phyloP scores from a whole-genome alignment of 2,329 filamentous ascomycete genomes.

The Fusarium foetens region DNA sequence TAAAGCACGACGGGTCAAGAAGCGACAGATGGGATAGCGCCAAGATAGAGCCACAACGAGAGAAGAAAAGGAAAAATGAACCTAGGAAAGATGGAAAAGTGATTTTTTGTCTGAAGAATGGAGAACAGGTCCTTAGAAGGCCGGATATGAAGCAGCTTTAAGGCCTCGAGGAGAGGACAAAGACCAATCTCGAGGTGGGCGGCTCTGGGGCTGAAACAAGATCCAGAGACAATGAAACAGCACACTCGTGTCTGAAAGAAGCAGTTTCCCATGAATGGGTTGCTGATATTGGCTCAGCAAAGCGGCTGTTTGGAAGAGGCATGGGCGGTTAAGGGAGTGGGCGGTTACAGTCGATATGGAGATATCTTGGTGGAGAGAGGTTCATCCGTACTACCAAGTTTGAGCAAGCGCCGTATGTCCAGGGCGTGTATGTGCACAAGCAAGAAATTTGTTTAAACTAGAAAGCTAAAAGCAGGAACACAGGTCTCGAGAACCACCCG shows the following conservation, averaged over 20 bases:
- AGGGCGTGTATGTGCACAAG: background rate
- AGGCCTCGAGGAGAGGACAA: conserved; percentile 39
- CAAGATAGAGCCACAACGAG: conserved; percentile 44
- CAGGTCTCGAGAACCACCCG: conserved; percentile 41
- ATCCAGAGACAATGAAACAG: conserved; percentile 60
- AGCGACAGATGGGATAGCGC: conserved; percentile 41
- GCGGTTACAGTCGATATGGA: conserved; percentile 35
- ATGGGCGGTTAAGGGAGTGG: conserved; percentile 42
- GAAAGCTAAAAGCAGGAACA: background rate
- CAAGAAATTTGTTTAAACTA: background rate
- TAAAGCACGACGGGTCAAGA: conserved; percentile 36
- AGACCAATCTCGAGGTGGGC: conserved; percentile 46
- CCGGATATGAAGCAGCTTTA: conserved; percentile 49
- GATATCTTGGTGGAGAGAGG: conserved; percentile 9
- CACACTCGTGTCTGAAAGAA: conserved; percentile 60
- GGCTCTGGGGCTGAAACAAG: conserved; percentile 47
- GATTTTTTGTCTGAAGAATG: conserved; percentile 40
- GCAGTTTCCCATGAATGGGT: conserved; percentile 53
- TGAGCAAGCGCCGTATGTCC: conserved; percentile 40
- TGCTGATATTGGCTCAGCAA: conserved; percentile 62
- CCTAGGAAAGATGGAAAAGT: conserved; percentile 18
- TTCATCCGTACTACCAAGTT: conserved; percentile 28
- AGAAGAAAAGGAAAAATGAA: conserved; percentile 33
- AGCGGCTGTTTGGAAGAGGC: conserved; percentile 57
- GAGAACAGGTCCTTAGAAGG: conserved; percentile 38